phyloP scores from a whole-genome alignment of 441 rosid genomes.

The Geranium incanum region DNA sequence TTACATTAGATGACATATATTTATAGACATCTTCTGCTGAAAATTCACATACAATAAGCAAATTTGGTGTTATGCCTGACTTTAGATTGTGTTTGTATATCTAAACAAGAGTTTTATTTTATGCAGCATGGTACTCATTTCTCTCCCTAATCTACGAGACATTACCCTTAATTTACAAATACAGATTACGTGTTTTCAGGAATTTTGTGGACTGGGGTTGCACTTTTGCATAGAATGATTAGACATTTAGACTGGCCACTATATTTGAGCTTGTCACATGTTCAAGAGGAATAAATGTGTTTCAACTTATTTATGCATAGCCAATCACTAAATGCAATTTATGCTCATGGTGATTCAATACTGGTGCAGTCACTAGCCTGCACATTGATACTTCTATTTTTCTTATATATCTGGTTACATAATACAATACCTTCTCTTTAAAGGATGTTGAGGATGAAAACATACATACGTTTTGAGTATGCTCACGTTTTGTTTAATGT shows the following conservation, averaged over 20 bases:
- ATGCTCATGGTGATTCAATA: not conserved
- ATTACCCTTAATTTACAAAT: not conserved
- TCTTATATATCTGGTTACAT: not conserved
- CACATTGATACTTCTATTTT: not conserved
- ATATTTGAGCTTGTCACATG: not conserved
- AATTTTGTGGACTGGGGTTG: not conserved
- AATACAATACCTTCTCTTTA: too few relatives aligned
- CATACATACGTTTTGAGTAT: not conserved
- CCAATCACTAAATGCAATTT: too few relatives aligned
- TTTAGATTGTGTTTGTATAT: not conserved
- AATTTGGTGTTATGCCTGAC: not conserved
- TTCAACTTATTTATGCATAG: not conserved
- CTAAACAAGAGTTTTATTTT: not conserved
- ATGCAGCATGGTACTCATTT: not conserved
- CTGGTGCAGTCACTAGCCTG: not conserved
- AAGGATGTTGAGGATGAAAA: not conserved
- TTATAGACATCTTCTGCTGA: not conserved
- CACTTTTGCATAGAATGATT: not conserved
- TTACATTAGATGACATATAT: constrained; percentile 1
- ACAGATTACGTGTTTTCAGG: not conserved
- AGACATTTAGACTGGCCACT: not conserved
- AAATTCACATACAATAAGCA: not conserved
- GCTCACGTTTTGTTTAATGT: not conserved
- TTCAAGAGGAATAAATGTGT: not conserved
- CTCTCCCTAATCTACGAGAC: not conserved